phyloP scores from a whole-genome alignment of 129 eudicot species.

The Kitagawia praeruptora region DNA sequence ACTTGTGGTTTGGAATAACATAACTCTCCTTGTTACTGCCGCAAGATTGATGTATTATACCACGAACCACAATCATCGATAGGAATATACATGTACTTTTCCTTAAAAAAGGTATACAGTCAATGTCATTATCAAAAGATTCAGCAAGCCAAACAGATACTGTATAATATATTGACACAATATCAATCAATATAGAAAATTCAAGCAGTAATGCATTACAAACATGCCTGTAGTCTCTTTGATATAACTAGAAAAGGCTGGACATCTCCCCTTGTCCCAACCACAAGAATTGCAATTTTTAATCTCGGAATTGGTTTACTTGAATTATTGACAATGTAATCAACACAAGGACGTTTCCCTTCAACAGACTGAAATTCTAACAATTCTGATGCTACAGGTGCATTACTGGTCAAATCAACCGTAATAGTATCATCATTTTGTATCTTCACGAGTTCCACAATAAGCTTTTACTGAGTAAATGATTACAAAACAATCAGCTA shows the following conservation, averaged over 20 bases:
- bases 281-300: slow-evolving; percentile 79
- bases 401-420: slow-evolving; percentile 59
- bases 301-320: slow-evolving; percentile 55
- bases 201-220: neutral
- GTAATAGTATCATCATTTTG: slow-evolving; percentile 79
- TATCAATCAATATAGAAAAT: neutral
- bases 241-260: slow-evolving; percentile 94
- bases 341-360: slow-evolving; percentile 34
- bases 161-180: neutral
- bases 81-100: neutral
- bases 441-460: slow-evolving; percentile 61
- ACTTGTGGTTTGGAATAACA: too few relatives aligned
- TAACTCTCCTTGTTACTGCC: too few relatives aligned
- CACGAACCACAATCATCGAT: neutral
- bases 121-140: neutral
- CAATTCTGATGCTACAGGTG: slow-evolving; percentile 63
- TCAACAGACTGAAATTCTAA: slow-evolving; percentile 63
- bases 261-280: slow-evolving; percentile 99
- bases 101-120: neutral
- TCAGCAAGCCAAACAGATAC: neutral
- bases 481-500: neutral
- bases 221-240: slow-evolving; percentile 79
- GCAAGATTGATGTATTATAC: too few relatives aligned
- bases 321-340: slow-evolving; percentile 35
- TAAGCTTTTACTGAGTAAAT: slow-evolving; percentile 52